Evolutionary conservation across 2,329 filamentous ascomycete genomes (phyloP).

Genomic region (Uncinocarpus reesii): DNA sequence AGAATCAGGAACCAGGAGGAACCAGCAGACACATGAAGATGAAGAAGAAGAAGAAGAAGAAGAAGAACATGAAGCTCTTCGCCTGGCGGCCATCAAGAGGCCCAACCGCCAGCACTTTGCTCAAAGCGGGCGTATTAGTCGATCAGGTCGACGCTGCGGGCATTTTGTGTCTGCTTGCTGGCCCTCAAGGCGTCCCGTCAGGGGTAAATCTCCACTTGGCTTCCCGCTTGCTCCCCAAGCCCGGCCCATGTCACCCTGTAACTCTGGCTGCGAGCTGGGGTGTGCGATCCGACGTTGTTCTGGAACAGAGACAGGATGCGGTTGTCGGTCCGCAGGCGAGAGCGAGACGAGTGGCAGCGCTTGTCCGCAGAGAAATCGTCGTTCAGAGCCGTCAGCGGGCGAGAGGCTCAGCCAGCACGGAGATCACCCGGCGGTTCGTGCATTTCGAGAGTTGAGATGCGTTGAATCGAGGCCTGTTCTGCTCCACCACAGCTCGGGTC

Average conservation of each 20-base stretch:
- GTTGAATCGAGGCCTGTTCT: no score
- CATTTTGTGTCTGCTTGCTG: not conserved
- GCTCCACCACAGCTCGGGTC: no score
- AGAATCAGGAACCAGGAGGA: no score
- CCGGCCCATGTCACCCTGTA: conserved; percentile 5
- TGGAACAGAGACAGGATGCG: no score
- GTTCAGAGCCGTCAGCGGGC: no score
- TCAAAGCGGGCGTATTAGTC: conserved; percentile 1
- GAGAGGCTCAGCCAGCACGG: no score
- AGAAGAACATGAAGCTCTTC: not conserved
- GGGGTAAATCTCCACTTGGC: conserved; percentile 9
- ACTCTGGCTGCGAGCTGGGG: not conserved
- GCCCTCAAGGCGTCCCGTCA: not conserved
- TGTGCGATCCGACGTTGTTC: not conserved
- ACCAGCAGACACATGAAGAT: no score
- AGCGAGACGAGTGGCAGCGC: no score
- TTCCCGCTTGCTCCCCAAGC: conserved; percentile 1
- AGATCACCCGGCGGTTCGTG: no score
- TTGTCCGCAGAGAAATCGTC: no score
- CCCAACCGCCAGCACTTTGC: not conserved
- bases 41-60: not conserved
- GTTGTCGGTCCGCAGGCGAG: no score
- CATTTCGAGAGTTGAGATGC: no score
- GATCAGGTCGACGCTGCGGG: conserved; percentile 1
- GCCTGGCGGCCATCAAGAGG: not conserved